A percentile compares a stretch with the other conserved stretches of the same genome.
These are phyloP conservation scores for Diutina scorzettiae DNA, from an alignment of 1,139 yeast genomes.

Conservation along the genomic window DNA sequence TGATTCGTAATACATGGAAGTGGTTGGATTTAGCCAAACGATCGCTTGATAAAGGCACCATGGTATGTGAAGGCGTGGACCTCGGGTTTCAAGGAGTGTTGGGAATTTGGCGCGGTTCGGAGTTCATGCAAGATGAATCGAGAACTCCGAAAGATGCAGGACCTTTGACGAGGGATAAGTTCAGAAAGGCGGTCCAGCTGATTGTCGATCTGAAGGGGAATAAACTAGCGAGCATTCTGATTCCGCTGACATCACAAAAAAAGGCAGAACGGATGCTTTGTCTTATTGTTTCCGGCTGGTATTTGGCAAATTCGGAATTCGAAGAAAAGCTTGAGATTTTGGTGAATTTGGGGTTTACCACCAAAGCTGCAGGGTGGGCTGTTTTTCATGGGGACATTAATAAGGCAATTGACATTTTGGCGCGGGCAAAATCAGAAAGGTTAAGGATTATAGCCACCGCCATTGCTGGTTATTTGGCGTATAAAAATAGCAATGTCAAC, in stretches of 20 bases:
- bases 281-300: constrained; percentile 86
- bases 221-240: constrained; percentile 33
- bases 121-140: constrained; percentile 46
- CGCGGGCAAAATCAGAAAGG: constrained; percentile 47
- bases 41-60: constrained; percentile 55
- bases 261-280: constrained; percentile 57
- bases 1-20: constrained; percentile 73
- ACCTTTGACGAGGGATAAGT: constrained; percentile 31
- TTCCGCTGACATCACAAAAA: constrained; percentile 18
- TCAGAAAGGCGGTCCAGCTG: constrained; percentile 29
- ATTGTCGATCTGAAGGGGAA: constrained; percentile 33
- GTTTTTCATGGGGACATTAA: constrained; percentile 85
- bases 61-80: constrained; percentile 60
- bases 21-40: constrained; percentile 71
- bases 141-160: constrained; percentile 25
- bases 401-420: constrained; percentile 64
- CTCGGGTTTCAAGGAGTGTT: constrained; percentile 80
- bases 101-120: constrained; percentile 82
- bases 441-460: constrained; percentile 83
- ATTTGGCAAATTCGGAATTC: constrained; percentile 63
- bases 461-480: constrained; percentile 83
- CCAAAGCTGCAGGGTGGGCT: constrained; percentile 97
- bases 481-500: constrained; percentile 47
- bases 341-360: constrained; percentile 49
- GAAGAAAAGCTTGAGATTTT: constrained; percentile 55